Evolutionary conservation across 306 rosid genomes (phyloP).

Genomic region (Parietaria judaica): DNA sequence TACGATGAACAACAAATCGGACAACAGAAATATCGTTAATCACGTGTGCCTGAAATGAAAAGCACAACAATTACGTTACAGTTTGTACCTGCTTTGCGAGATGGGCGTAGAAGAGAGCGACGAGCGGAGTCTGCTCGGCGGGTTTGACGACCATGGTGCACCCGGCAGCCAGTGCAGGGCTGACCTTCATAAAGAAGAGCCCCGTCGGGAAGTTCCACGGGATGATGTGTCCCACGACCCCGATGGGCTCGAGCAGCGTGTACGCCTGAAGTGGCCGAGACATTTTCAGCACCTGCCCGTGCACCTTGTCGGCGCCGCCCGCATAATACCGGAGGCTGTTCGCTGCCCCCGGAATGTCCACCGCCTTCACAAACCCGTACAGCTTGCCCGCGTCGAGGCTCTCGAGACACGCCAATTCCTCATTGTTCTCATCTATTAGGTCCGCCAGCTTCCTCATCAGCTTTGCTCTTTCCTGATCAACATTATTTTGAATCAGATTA

Average conservation of each 20-base stretch:
- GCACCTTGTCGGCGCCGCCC: slow-evolving; percentile 85
- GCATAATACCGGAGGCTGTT: slow-evolving; percentile 56
- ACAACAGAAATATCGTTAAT: background rate
- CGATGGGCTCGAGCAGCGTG: slow-evolving; percentile 71
- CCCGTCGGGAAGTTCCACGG: slow-evolving; percentile 80
- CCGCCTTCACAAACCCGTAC: slow-evolving; percentile 22
- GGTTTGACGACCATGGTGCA: slow-evolving; percentile 85
- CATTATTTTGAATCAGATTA: too few species aligned
- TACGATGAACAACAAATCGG: background rate
- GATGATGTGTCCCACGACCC: slow-evolving; percentile 78
- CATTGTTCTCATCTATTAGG: slow-evolving; percentile 44
- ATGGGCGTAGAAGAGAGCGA: slow-evolving; percentile 74
- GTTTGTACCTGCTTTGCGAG: slow-evolving; percentile 52
- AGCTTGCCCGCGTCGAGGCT: slow-evolving; percentile 60
- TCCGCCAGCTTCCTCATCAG: slow-evolving; percentile 63
- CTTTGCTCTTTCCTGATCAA: slow-evolving; percentile 29
- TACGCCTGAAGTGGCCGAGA: slow-evolving; percentile 45
- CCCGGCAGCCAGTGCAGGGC: slow-evolving; percentile 82
- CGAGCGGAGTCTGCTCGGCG: slow-evolving; percentile 86
- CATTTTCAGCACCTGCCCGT: slow-evolving; percentile 63
- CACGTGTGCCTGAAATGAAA: background rate
- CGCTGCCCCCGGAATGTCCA: slow-evolving; percentile 51
- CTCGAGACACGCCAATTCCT: slow-evolving; percentile 66
- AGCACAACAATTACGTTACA: background rate
- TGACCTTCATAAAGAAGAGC: slow-evolving; percentile 46